Conservation (phyloP, 495 filamentous ascomycete species). For the Friedmanniomyces endolithicus region DNA sequence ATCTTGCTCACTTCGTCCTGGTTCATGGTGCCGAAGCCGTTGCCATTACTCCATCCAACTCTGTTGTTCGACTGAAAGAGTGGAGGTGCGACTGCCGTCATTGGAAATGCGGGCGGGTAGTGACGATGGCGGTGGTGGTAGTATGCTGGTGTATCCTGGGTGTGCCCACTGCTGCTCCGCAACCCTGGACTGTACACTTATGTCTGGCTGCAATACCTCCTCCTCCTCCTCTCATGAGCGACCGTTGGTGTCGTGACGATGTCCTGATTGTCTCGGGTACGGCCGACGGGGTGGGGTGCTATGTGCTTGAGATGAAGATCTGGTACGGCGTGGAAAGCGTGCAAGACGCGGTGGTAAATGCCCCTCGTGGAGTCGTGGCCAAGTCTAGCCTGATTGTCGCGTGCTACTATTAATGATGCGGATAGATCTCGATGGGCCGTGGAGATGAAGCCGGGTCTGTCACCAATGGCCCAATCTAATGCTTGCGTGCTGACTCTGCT, state of each 20-base stretch:
- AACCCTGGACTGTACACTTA: background rate
- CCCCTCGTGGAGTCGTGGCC: background rate
- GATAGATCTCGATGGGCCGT: background rate
- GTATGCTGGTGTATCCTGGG: background rate
- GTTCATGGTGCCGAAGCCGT: conserved; percentile 65
- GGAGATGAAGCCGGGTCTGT: background rate
- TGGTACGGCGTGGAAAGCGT: background rate
- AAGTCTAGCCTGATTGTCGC: background rate
- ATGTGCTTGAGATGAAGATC: background rate
- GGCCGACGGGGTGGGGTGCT: background rate
- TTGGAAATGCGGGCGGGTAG: conserved; percentile 28
- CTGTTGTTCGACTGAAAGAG: conserved; percentile 66
- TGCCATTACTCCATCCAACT: conserved; percentile 59
- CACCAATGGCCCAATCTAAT: background rate
- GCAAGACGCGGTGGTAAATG: background rate
- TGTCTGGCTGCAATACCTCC: background rate
- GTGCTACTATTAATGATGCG: no score
- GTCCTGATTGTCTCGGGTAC: background rate
- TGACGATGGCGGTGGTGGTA: background rate
- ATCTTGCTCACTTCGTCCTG: conserved; percentile 77
- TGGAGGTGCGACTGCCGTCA: conserved; percentile 95
- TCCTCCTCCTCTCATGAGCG: background rate
- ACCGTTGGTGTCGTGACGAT: background rate
- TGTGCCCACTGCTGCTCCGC: background rate
- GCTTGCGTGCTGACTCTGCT: background rate